Percentiles rank a stretch among this genome's conserved stretches.
Evolutionary conservation across 2,329 filamentous ascomycete genomes (phyloP).

Genomic region (Cylindrodendrum hubeiense): DNA sequence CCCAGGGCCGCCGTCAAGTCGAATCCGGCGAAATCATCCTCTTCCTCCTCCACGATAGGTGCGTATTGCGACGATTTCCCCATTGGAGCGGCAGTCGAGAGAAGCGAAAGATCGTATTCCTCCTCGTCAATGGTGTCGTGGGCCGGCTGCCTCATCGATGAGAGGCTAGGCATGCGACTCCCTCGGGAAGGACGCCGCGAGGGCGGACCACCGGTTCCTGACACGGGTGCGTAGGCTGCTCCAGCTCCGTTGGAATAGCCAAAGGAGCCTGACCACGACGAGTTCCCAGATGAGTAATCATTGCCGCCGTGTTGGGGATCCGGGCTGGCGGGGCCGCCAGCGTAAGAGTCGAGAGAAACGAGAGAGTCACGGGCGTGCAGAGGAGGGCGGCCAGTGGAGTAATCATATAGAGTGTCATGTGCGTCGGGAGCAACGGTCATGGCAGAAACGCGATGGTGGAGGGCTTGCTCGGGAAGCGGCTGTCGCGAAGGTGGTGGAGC

Average conservation of each 20-base stretch:
- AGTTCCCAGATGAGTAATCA: slow-evolving; percentile 33
- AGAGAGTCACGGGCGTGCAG: slow-evolving; percentile 54
- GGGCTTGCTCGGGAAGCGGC: slow-evolving; percentile 19
- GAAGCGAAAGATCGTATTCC: slow-evolving; percentile 58
- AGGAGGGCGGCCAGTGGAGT: slow-evolving; percentile 30
- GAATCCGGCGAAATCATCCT: slow-evolving; percentile 52
- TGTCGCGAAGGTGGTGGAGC: background rate
- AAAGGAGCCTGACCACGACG: slow-evolving; percentile 46
- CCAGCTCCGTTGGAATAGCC: slow-evolving; percentile 41
- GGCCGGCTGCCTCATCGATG: slow-evolving; percentile 37
- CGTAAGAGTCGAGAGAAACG: slow-evolving; percentile 53
- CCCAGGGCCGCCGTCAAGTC: slow-evolving; percentile 62
- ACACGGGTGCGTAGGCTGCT: slow-evolving; percentile 46
- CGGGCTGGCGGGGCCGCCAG: slow-evolving; percentile 31
- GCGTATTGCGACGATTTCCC: slow-evolving; percentile 50
- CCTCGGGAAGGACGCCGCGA: slow-evolving; percentile 40
- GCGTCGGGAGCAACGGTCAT: slow-evolving; percentile 49
- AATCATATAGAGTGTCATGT: slow-evolving; percentile 45
- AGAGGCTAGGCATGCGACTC: slow-evolving; percentile 43
- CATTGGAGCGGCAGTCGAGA: slow-evolving; percentile 56
- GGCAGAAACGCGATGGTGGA: slow-evolving; percentile 50
- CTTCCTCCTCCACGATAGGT: slow-evolving; percentile 48
- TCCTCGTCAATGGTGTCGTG: slow-evolving; percentile 56
- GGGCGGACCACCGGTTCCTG: slow-evolving; percentile 32
- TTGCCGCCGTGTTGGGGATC: slow-evolving; percentile 33